A percentile compares a stretch with the other conserved stretches of the same genome.
phyloP scores from a whole-genome alignment of 2,329 filamentous ascomycete species.

The Clarireedia monteithiana region DNA sequence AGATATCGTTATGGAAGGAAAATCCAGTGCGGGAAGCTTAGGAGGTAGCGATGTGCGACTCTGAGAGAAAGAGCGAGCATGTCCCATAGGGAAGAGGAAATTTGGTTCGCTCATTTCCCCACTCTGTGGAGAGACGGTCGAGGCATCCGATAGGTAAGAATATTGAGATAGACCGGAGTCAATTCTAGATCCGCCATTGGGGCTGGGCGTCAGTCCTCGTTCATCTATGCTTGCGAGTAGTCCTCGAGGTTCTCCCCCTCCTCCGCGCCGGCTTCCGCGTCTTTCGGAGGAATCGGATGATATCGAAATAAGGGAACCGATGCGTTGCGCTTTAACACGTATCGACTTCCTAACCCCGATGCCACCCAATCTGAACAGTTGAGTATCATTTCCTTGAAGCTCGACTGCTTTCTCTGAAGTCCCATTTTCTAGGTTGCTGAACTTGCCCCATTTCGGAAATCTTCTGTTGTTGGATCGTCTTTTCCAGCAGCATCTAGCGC shows the following conservation, averaged over 20 bases:
- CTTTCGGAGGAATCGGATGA: not conserved
- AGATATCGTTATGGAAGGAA: not conserved
- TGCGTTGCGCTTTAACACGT: not conserved
- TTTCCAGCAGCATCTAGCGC: not conserved
- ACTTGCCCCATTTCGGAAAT: not conserved
- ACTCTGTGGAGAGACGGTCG: no score
- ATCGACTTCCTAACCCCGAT: constrained; percentile 1
- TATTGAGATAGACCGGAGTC: not conserved
- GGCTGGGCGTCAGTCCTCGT: not conserved
- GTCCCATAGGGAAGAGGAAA: no score
- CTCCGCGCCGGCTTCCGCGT: not conserved
- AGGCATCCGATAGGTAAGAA: no score
- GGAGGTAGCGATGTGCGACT: not conserved
- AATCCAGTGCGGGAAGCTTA: not conserved
- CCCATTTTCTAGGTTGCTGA: constrained; percentile 2
- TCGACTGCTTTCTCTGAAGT: not conserved
- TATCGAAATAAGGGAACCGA: not conserved
- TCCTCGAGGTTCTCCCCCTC: not conserved
- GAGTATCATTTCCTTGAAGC: constrained; percentile 1
- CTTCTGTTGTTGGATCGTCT: not conserved
- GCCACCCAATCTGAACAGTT: constrained; percentile 6
- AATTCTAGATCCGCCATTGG: not conserved
- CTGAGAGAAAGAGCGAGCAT: no score
- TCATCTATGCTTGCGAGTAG: not conserved
- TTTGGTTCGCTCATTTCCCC: no score